Base-by-base conservation (phyloP, 345 rosid species). In the Cardamine occulta region DNA sequence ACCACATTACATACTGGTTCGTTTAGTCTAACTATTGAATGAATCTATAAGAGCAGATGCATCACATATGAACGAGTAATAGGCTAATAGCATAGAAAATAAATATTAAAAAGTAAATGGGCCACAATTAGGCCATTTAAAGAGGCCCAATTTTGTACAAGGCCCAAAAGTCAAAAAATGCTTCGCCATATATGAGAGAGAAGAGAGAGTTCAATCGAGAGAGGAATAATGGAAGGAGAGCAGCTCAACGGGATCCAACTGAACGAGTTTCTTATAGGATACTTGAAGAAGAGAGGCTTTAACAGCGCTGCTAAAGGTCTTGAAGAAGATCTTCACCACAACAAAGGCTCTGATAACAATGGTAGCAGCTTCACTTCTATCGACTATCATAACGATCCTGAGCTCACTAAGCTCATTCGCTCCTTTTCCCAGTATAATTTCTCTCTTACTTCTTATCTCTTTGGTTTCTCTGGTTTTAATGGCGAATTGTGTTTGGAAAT, bases 231-330 rank as follows among this genome's bases (percentile, higher is more conserved):
- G 97, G 92, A 88, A 60, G 84, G 82, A 69, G 82, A 84, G 52
- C 85, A 78, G 21, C 75, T 39, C 14, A 34, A 34, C 39, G 11
- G 39, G 39, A 34, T 34, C 8, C 85, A 78, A 24, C 74, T 89
- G 2, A 84, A 81, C 37, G 85, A 79, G 47, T 85, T 89, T 37
- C 97, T 93, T 7, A 80, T 83, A 58, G 82, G 88, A 31, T 95
- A 89, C 80, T 68, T 93, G 91, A 90, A 86, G 88, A 96, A 89
- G 93, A 96, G 82, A 64, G 99, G 99, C 0, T 96, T 96, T 80
- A 83, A 74, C 74, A 84, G 85, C 84, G 79, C 89, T 84, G 44
- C 69, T 17, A 80, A 75, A 60, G 70, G 26, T 26, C 59, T 80
- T 15, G 73, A 80, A 75, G 91, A 89, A 7, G 90, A 85, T 81